Conservation (phyloP, 2,329 filamentous ascomycete genomes). For the Daldinia sp. region DNA sequence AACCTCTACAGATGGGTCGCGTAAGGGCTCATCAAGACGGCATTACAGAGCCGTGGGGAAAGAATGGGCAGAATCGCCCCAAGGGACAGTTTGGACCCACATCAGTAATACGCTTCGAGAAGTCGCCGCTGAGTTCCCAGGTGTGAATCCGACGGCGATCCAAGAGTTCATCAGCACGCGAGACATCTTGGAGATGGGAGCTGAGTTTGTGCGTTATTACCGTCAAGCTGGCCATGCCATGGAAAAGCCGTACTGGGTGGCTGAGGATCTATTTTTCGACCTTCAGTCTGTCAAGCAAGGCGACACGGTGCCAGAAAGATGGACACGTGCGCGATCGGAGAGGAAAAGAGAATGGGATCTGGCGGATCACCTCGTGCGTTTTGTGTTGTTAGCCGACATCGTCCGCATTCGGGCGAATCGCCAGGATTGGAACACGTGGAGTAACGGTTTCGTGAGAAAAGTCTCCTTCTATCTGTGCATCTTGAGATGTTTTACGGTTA, state of each 20-base stretch:
- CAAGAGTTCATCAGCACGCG: constrained; percentile 41
- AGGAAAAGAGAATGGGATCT: constrained; percentile 40
- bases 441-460: constrained; percentile 32
- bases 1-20: constrained; percentile 23
- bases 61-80: constrained; percentile 38
- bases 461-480: constrained; percentile 41
- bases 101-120: constrained; percentile 40
- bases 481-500: constrained; percentile 39
- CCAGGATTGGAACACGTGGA: constrained; percentile 38
- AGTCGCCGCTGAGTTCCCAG: constrained; percentile 35
- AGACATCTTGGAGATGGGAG: constrained; percentile 41
- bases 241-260: constrained; percentile 38
- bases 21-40: constrained; percentile 17
- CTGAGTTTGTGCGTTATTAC: constrained; percentile 39
- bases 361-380: constrained; percentile 41
- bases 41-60: constrained; percentile 24
- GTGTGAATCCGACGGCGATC: constrained; percentile 38
- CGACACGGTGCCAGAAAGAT: constrained; percentile 29
- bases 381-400: constrained; percentile 41
- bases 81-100: constrained; percentile 30
- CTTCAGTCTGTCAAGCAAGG: constrained; percentile 43
- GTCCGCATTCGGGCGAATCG: constrained; percentile 34
- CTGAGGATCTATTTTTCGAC: constrained; percentile 44
- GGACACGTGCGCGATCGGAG: constrained; percentile 29
- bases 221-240: background rate